Evolutionary conservation across 1,284 basidiomycete genomes (phyloP), one percentile per base, ranked within the genome.

Genomic region (Thelephora terrestris): DNA sequence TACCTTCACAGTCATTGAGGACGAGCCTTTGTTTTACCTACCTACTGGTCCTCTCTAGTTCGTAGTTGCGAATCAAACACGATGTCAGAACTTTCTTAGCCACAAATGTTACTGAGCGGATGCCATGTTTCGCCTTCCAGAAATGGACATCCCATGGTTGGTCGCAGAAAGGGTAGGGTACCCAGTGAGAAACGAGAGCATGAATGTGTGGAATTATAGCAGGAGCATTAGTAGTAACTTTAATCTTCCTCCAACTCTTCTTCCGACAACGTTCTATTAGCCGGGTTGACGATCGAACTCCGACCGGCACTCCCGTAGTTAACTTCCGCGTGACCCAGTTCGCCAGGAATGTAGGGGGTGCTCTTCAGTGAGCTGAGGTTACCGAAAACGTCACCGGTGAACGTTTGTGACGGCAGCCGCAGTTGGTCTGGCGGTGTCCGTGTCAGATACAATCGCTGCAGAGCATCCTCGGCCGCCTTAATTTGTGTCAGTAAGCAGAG

Each of bases 391-490:
- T 70, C 69, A 40, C 76, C 79, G 5, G 77, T 70, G 68, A 85
- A 83, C 9, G 86, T 84, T 43, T 77, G 75, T 7, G 83, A 79
- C 5, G 87, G 87, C 34, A 90, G 69, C 46, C 77, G 76, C 49
- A 84, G 60, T 43, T 74, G 64, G 53, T 84, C 73, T 45, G 79
- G 66, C 10, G 90, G 89, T 46, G 78, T 79, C 53, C 74, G 75
- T 18, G 86, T 88, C 53, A 92, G 74, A 66, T 90, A 92, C 24
- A 93, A 71, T 32, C 88, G 75, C 52, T 85, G 79, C 24, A 93
- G 71, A 0, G 90, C 78, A 61, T 92, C 86, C 64, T 92, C 89
- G 4, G 90, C 89, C 18, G 90, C 88, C 84, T 88, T 55, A 32
- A 44, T 25, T 34, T 46, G 47, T 24, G 23, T 21, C 39, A 18